Base-by-base conservation (phyloP, 2,329 filamentous ascomycete species). In the Bipolaris cookei region DNA sequence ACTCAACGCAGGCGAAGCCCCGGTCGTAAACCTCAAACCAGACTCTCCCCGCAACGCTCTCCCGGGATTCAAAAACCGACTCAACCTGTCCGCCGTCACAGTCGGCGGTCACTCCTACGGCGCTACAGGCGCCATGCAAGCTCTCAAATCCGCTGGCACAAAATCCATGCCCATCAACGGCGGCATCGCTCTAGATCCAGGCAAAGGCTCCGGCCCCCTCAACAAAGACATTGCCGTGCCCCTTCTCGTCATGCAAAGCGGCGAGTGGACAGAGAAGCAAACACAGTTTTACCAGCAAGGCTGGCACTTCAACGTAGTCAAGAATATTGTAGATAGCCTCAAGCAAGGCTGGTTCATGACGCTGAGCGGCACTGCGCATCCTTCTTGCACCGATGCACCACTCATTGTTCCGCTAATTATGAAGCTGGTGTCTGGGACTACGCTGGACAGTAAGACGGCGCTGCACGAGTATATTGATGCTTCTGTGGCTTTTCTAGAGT, bases 51-150 rank as follows among this genome's bases (percentile, higher is more conserved):
- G 84, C 80, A 42, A 66, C 64, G 20, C 74, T 76, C 59, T 78
- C 1, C 64, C 76, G 3, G 73, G 75, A 14, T 90, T 86, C 81
- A 70, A 77, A 34, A 74, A 76, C 53, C 80, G 85, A 8, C 79
- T 90, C 6, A 81, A 88, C 68, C 77, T 82, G 43, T 75, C 81
- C 28, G 79, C 82, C 34, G 80, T 88, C 63, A 80, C 85, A 43
- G 79, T 89, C 7, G 83, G 79, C 3, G 87, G 87, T 0, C 87
- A 90, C 69, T 88, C 85, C 0, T 89, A 87, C 74, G 88, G 88
- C 46, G 87, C 86, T 1, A 89, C 88, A 0, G 81, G 84, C 2
- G 86, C 85, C 0, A 77, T 89, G 18, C 85, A 87, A 56, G 82
- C 84, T 3, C 77, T 89, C n/a, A 82, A 82, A 49, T 78, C 76